Percentiles rank a stretch among this genome's conserved stretches.
Evolutionary conservation across 2,329 filamentous ascomycete species (phyloP).

Genomic region (Colletotrichum euphorbiae): DNA sequence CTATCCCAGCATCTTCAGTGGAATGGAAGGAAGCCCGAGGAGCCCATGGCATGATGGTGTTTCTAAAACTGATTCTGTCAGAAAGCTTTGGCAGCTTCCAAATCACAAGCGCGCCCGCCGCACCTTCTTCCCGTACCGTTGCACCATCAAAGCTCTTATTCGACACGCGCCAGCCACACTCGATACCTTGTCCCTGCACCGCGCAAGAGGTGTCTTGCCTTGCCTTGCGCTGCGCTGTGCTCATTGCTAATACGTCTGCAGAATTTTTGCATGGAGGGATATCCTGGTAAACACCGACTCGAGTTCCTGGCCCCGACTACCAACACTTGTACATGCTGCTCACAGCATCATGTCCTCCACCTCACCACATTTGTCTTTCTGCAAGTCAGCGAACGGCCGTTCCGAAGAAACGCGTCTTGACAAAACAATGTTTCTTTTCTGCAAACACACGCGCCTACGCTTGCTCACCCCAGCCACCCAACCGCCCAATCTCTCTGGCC

Average conservation of each 20-base stretch:
- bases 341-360: constrained; percentile 1
- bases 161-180: constrained; percentile 32
- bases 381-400: constrained; percentile 21
- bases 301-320: constrained; percentile 1
- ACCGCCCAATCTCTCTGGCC: constrained; percentile 12
- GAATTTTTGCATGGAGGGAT: neutral
- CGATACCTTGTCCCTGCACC: constrained; percentile 26
- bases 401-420: constrained; percentile 33
- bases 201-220: neutral
- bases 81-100: constrained; percentile 40
- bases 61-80: constrained; percentile 40
- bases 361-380: constrained; percentile 11
- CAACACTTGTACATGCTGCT: neutral
- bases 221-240: constrained; percentile 5
- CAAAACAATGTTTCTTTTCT: constrained; percentile 39
- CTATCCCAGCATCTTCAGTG: constrained; percentile 11
- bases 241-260: neutral
- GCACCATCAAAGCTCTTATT: constrained; percentile 31
- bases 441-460: constrained; percentile 35
- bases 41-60: constrained; percentile 15
- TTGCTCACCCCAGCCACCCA: constrained; percentile 8
- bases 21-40: neutral
- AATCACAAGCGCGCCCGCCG: constrained; percentile 32
- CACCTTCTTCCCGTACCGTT: constrained; percentile 29
- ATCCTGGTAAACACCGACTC: neutral